Evolutionary conservation across 2,329 filamentous ascomycete species (phyloP).

Genomic region (Botrytis tulipae): DNA sequence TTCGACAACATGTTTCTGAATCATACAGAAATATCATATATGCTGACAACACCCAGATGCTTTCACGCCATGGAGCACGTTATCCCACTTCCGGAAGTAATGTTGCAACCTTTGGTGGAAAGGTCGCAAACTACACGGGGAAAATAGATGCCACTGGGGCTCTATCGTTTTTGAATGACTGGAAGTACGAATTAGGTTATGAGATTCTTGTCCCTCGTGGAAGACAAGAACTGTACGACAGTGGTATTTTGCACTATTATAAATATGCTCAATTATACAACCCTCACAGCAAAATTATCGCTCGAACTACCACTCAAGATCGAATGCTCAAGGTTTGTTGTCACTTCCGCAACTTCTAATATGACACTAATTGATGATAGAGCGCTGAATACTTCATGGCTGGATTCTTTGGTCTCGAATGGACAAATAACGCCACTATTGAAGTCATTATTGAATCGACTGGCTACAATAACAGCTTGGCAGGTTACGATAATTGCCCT

Average conservation of each 20-base stretch:
- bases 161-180: constrained; percentile 65
- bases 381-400: constrained; percentile 72
- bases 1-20: background rate
- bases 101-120: constrained; percentile 54
- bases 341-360: background rate
- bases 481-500: constrained; percentile 64
- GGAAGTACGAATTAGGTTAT: constrained; percentile 66
- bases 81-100: constrained; percentile 65
- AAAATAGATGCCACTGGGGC: constrained; percentile 56
- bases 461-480: constrained; percentile 68
- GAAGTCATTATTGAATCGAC: constrained; percentile 66
- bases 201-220: constrained; percentile 73
- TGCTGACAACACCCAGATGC: constrained; percentile 52
- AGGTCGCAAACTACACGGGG: constrained; percentile 54
- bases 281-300: constrained; percentile 69
- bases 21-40: background rate
- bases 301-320: constrained; percentile 71
- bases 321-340: constrained; percentile 66
- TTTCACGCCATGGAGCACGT: constrained; percentile 70
- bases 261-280: constrained; percentile 58
- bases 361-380: constrained; percentile 25
- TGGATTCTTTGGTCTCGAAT: constrained; percentile 75
- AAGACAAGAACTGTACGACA: constrained; percentile 70
- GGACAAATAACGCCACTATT: constrained; percentile 70
- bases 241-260: constrained; percentile 69